A percentile compares a stretch with the other conserved stretches of the same genome.
Conservation (phyloP, 331 rosid species). For the Saraca asoca region DNA sequence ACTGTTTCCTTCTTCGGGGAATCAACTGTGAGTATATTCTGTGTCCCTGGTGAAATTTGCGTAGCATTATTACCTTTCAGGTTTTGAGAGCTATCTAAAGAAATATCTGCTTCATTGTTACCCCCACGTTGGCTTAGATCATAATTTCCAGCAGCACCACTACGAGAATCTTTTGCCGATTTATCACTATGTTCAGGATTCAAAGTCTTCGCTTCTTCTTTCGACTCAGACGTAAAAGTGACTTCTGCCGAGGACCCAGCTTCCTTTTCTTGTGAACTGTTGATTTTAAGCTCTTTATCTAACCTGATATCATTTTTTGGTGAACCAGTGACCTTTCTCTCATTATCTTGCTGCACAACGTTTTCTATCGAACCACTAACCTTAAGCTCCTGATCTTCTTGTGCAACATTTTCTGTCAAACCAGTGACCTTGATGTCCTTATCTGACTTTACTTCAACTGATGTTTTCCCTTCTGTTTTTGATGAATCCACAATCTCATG, state of each 20-base stretch:
- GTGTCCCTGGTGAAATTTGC: constrained; percentile 24
- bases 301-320: too few species aligned
- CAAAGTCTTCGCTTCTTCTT: constrained; percentile 31
- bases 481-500: constrained; percentile 31
- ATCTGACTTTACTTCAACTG: background rate
- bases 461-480: too few species aligned
- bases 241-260: constrained; percentile 28
- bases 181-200: constrained; percentile 25
- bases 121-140: constrained; percentile 7
- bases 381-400: too few species aligned
- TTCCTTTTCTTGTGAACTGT: constrained; percentile 31
- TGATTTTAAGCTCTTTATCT: constrained; percentile 7
- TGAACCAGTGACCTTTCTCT: too few species aligned
- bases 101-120: constrained; percentile 8
- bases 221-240: constrained; percentile 24
- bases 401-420: background rate
- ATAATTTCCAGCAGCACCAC: constrained; percentile 30
- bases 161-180: constrained; percentile 30
- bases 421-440: constrained; percentile 11
- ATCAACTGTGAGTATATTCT: constrained; percentile 33
- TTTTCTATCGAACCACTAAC: too few species aligned
- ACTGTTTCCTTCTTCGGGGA: constrained; percentile 15
- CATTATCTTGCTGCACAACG: too few species aligned
- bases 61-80: constrained; percentile 34
- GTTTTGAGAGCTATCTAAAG: constrained; percentile 24